These are phyloP conservation scores for Orbilia quercus DNA, from an alignment of 2,329 filamentous ascomycete genomes.

Conservation along the genomic window DNA sequence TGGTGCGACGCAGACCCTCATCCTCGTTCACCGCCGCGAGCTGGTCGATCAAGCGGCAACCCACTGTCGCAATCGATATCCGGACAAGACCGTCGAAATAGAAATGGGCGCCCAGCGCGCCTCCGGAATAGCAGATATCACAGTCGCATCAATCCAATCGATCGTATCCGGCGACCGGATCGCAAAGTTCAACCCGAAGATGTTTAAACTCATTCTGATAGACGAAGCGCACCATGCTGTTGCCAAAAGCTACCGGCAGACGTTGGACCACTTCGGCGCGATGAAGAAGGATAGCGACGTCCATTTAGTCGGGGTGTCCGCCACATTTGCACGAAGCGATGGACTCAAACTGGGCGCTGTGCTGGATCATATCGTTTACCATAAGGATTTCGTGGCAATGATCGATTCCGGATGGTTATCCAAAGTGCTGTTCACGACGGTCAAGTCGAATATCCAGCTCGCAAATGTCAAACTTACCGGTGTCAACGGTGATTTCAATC, in stretches of 20 bases:
- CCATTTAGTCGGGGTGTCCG: slow-evolving; percentile 87
- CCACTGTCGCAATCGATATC: slow-evolving; percentile 85
- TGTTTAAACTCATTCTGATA: slow-evolving; percentile 90
- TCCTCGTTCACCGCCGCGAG: slow-evolving; percentile 90
- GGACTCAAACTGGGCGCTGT: slow-evolving; percentile 59
- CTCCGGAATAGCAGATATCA: slow-evolving; percentile 86
- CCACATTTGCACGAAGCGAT: slow-evolving; percentile 71
- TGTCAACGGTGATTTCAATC: slow-evolving; percentile 80
- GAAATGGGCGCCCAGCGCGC: slow-evolving; percentile 87
- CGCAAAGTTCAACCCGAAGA: slow-evolving; percentile 79
- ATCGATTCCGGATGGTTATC: slow-evolving; percentile 76
- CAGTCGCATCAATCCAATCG: slow-evolving; percentile 88
- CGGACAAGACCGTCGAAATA: slow-evolving; percentile 82
- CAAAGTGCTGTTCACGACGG: slow-evolving; percentile 92
- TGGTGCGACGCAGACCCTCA: slow-evolving; percentile 79
- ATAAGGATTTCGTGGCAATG: slow-evolving; percentile 76
- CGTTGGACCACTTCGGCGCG: slow-evolving; percentile 82
- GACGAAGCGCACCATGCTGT: slow-evolving; percentile 98
- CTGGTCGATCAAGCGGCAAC: slow-evolving; percentile 91
- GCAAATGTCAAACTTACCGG: slow-evolving; percentile 73
- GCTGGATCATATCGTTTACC: slow-evolving; percentile 60
- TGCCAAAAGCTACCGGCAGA: slow-evolving; percentile 79
- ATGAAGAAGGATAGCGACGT: slow-evolving; percentile 63
- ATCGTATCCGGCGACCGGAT: slow-evolving; percentile 81
- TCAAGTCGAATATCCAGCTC: slow-evolving; percentile 83